Evolutionary conservation across 331 rosid species (phyloP), one percentile per base, ranked within the genome.

Genomic region (Dryas integrifolia): DNA sequence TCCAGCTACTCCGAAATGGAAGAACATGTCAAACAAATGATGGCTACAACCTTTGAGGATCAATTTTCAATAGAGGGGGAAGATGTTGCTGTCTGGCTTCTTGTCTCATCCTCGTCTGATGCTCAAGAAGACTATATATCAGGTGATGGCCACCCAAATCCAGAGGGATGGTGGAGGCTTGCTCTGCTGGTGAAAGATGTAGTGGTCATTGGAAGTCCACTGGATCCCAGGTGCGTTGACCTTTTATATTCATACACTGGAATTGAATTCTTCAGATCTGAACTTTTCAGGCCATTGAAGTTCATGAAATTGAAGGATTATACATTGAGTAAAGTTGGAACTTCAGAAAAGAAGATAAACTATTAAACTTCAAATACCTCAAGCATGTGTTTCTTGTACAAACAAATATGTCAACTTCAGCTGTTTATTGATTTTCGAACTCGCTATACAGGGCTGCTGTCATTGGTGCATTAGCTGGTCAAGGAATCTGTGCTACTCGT

Each of bases 61-160:
- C 48, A 88, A 76, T 51, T 49, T 62, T 82, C 83, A 11, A 58
- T 77, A 51, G 81, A 81, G 47, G 78, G 82, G 58, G 81, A 73
- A 72, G 86, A 93, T 68, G 52, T 81, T 55, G 96, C 97, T 47
- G 82, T 88, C 69, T 93, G 92, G 86, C 85, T 90, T 78, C 86
- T 93, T 79, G 89, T 89, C 73, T 90, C 87, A 4, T 81, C 85
- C 53, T 21, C 70, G 48, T 77, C 92, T 26, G 82, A 87, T 73
- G 75, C 67, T 74, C 72, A 63, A 58, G 44, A 67, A 52, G 70
- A 82, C 67, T 70, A 62, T 60, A 60, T 71, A 67, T 84, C 87
- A 45, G 79, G 61, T 10, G 71, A 79, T 51, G 73, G 74, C 59
- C 83, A 82, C 81, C 78, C 61, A 53, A 77, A 78, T 53, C 78